Conservation (phyloP, 2,329 filamentous ascomycete species). For the Botryotinia convoluta region DNA sequence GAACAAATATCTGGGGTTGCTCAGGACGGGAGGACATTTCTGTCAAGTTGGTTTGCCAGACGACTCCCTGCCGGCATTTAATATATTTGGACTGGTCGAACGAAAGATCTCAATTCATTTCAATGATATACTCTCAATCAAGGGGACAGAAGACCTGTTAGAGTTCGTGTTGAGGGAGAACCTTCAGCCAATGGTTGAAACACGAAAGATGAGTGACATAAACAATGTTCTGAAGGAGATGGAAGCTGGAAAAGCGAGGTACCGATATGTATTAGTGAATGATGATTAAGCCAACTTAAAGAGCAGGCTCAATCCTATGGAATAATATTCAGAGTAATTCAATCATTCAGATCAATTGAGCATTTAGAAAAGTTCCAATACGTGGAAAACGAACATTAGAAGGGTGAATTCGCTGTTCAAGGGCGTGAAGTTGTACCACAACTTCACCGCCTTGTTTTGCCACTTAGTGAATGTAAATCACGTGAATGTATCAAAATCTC, state of each 20-base stretch:
- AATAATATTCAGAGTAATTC: not conserved
- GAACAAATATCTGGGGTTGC: conserved; percentile 56
- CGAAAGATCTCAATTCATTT: conserved; percentile 53
- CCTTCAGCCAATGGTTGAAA: conserved; percentile 56
- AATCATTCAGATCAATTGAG: not conserved
- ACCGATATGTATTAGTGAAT: conserved; percentile 49
- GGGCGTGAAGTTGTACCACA: not conserved
- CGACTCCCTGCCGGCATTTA: conserved; percentile 51
- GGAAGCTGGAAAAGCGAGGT: conserved; percentile 54
- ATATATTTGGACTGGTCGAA: conserved; percentile 54
- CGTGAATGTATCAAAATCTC: not conserved
- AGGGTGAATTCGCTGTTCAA: not conserved
- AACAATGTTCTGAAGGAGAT: conserved; percentile 58
- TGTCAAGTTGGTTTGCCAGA: conserved; percentile 68
- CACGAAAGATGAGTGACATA: conserved; percentile 54
- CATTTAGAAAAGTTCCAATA: not conserved
- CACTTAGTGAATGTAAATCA: not conserved
- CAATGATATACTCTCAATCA: conserved; percentile 40
- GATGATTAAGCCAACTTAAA: conserved; percentile 32
- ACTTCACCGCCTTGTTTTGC: not conserved
- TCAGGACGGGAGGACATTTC: conserved; percentile 58
- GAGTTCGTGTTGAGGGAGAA: conserved; percentile 56
- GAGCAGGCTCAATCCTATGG: not conserved
- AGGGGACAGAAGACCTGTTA: conserved; percentile 60
- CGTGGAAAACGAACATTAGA: not conserved